Base-by-base conservation (phyloP, 495 filamentous ascomycete species). In the Penicillium riverlandense region DNA sequence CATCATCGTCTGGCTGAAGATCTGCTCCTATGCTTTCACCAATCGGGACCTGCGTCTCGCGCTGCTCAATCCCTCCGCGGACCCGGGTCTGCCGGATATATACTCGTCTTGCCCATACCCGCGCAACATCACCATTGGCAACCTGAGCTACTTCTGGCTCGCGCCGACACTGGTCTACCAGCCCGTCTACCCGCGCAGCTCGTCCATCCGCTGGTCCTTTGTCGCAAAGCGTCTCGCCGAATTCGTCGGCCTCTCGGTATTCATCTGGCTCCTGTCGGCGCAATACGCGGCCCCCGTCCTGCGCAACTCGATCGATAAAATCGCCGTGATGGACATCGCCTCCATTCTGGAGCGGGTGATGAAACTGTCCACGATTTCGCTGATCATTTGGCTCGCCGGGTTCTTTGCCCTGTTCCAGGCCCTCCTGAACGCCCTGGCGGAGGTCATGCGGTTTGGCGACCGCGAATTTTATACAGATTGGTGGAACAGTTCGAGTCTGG, bases 371-470 rank as follows among this genome's bases (percentile, higher is more conserved):
- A 96, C 92, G 6, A 92, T 98, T 44, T 89, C 83, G 16, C 72
- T 98, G 8, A 77, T 96, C 40, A 94, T 96, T 55, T 98, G 92
- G 92, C 80, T 98, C 2, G 88, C 88, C 4, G 91, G 92, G 1
- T 97, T 98, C 74, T 97, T 96, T 55, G 91, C 91, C 1, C 66
- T 96, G 11, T 98, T 98, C 66, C 92, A 98, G 57, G 84, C 82
- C 5, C 76, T 83, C 32, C 67, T 98, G 12, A 98, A 98, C 57
- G 88, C 88, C 1, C 64, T 98, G 41, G 90, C 92, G 1, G 92
- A 98, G 63, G 69, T 96, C 7, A 88, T 88, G 72, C 71, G 73
- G 31, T 98, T 98, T 51, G 92, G 81, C 8, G 92, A 98, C 63
- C 79, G 92, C 12, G 84, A 91, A 37, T 98, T 97, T 61, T 98